Base-by-base conservation (phyloP, 1,139 yeast genomes). In the Protomyces gravidus region DNA sequence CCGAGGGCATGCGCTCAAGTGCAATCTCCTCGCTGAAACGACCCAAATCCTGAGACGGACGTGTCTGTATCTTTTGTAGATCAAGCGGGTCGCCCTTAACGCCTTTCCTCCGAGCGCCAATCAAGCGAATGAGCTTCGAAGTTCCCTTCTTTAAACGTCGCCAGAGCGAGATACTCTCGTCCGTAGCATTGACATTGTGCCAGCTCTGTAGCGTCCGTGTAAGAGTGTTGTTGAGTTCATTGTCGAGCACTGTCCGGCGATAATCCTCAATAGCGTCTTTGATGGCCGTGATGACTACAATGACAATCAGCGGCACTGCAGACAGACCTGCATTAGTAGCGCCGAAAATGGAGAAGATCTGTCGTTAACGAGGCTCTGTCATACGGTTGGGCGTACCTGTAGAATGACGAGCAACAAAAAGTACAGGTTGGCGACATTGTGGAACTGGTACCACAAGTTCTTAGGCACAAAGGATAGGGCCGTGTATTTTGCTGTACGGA, bases 251-350 rank as follows among this genome's bases (percentile, higher is more conserved):
- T 0, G 89, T 84, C 70, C 98, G 81, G 67, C 94, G 80, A 61
- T 89, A 90, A 73, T 92, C 98, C 72, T 92, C 98, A 64, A 92
- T 78, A 0, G 95, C 97, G 74, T 92, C 98, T 71, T 90, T 90
- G 64, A 87, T 75, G 15, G 95, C 97, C 1, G 97, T 92, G 61
- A 92, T 80, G 61, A 80, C 75, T 45, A 92, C 95, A 76, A 92
- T 90, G 57, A 89, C 96, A 72, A 90, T 86, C 71, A 92, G 81
- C 2, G 98, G 98, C 47, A 89, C 97, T 1, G 96, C 90, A 5
- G 94, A 86, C 66, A 92, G 74, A 1, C 89, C 97, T 0, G 97
- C 96, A 63, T 81, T 83, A 21, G 87, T 82, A 36, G 90, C 97
- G 66, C 98, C 98, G 71, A 92, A 92, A 60, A 92, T 84, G 65